Conservation (phyloP, 2,329 filamentous ascomycete genomes). For the Domatiomyces catenatus region DNA sequence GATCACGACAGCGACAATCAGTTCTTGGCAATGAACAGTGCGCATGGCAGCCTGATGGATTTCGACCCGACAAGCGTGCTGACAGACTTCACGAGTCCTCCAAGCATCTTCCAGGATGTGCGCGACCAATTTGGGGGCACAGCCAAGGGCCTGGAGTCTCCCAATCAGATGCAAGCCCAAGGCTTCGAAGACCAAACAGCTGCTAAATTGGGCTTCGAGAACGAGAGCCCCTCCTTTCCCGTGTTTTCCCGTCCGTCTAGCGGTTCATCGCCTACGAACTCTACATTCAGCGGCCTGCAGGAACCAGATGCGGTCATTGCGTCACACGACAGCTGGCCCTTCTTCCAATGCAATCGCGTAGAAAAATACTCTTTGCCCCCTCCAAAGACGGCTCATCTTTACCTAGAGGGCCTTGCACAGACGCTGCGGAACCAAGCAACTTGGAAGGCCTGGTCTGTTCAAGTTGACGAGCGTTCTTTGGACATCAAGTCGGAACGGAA, state of each 20-base stretch:
- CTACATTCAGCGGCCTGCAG: slow-evolving; percentile 13
- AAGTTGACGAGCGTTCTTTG: slow-evolving; percentile 26
- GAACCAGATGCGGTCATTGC: slow-evolving; percentile 35
- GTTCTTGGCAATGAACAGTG: slow-evolving; percentile 14
- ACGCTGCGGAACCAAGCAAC: slow-evolving; percentile 36
- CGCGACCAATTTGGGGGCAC: slow-evolving; percentile 13
- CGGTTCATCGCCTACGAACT: slow-evolving; percentile 12
- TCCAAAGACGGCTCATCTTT: slow-evolving; percentile 35
- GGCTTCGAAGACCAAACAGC: slow-evolving; percentile 9
- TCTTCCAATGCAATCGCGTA: slow-evolving; percentile 35
- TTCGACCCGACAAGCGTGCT: slow-evolving; percentile 15
- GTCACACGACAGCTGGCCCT: slow-evolving; percentile 38
- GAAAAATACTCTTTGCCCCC: slow-evolving; percentile 33
- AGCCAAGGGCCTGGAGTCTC: slow-evolving; percentile 11
- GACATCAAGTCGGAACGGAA: slow-evolving; percentile 33
- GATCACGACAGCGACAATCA: slow-evolving; percentile 15
- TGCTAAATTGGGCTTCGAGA: neutral
- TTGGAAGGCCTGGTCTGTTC: slow-evolving; percentile 38
- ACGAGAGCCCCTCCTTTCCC: neutral
- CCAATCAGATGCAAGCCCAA: slow-evolving; percentile 10
- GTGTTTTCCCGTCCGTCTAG: slow-evolving; percentile 6
- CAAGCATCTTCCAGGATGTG: slow-evolving; percentile 12
- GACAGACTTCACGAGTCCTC: slow-evolving; percentile 15
- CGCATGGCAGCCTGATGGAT: slow-evolving; percentile 12
- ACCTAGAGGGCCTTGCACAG: slow-evolving; percentile 37